Base-by-base conservation (phyloP, 192 early-diverging fungal species). In the Backusella macrospora region DNA sequence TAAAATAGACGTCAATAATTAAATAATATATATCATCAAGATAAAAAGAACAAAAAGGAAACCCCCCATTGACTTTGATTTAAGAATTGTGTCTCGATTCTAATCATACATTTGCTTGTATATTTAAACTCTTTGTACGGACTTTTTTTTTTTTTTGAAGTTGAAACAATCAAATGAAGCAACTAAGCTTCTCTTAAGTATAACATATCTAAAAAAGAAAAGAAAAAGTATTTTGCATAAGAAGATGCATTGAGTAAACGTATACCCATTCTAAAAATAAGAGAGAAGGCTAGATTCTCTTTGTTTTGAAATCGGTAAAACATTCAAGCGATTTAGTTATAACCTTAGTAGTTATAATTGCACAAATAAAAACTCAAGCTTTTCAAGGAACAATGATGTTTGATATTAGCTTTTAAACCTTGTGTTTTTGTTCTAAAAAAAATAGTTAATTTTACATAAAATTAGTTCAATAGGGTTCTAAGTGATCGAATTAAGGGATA, bases 231-330 rank as follows among this genome's bases (percentile, higher is more conserved):
- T 15, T 26, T 34, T 63, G 12, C 34, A 65, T 38, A 34, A n/a
- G 34, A 38, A 65, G n/a, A 65, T 52, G 48, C 48, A 52, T 52
- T 52, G 48, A 52, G 18, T 52, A 52, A 52, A 52, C 49, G 18
- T 52, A 52, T 52, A 52, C 49, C 49, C 49, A 52, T 52, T 52
- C 9, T n/a, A 52, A 52, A 18, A 8, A 10, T 7, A 18, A 52
- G 6, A 21, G 8, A 18, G 49, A 52, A 52, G 48, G n/a, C 10
- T 10, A 5, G n/a, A 18, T 52, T 9, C 49, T 18, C 10, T 43
- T 43, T 43, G 6, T 43, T 43, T 43, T 52, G 18, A 18, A 16
- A 52, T 18, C 18, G 49, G 18, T 52, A 52, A 18, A 52, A 21
- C 2, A 18, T 52, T 52, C 18, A 52, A 52, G 49, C 49, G 16